Conservation (phyloP, 345 rosid genomes). For the Lagerstroemia speciosa region DNA sequence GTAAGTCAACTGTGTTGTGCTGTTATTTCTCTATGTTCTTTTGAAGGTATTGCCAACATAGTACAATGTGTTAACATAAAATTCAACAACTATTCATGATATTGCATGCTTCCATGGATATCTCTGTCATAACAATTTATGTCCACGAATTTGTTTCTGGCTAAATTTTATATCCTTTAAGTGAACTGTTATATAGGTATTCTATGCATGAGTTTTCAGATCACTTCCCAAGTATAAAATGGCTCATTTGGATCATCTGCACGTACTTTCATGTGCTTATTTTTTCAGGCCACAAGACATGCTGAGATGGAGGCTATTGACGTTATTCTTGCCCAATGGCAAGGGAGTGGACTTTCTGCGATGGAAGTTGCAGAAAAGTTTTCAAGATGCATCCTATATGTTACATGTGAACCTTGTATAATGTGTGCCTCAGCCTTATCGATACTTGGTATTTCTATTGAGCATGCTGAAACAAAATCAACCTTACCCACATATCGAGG, state of each 20-base stretch:
- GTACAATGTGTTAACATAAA: not conserved
- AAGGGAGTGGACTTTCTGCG: constrained; percentile 36
- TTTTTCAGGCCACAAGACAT: constrained; percentile 66
- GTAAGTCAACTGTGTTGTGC: constrained; percentile 13
- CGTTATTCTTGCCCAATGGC: constrained; percentile 60
- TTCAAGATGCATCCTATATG: constrained; percentile 55
- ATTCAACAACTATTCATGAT: not conserved
- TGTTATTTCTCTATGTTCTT: not conserved
- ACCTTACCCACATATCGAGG: too few species aligned
- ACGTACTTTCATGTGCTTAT: not conserved
- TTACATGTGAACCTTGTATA: constrained; percentile 88
- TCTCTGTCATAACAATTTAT: not conserved
- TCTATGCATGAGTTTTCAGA: not conserved
- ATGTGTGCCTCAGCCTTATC: constrained; percentile 91
- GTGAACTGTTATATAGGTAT: not conserved
- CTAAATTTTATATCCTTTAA: not conserved
- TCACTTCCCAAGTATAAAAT: not conserved
- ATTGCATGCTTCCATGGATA: not conserved
- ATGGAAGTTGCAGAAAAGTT: constrained; percentile 53
- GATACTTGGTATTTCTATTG: constrained; percentile 41
- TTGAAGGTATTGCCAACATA: not conserved
- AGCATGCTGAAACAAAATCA: not conserved
- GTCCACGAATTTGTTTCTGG: not conserved
- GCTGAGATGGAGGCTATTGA: constrained; percentile 96
- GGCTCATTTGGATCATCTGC: not conserved